A percentile compares a stretch with the other conserved stretches of the same genome.
phyloP scores from a whole-genome alignment of 805 yeast genomes.

The Ascoidea rubescens region DNA sequence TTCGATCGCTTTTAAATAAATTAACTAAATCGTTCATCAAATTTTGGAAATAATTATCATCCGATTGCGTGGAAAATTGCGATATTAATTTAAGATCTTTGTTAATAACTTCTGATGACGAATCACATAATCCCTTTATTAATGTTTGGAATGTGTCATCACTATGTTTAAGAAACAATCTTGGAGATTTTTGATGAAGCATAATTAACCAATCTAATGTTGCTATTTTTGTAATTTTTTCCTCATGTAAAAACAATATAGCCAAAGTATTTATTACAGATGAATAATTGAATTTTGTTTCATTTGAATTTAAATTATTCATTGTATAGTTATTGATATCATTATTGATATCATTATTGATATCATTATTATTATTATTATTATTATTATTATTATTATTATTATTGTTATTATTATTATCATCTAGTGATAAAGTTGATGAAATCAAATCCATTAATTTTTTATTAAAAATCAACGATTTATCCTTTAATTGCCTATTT shows the following conservation, averaged over 20 bases:
- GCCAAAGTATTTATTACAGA: slow-evolving; percentile 61
- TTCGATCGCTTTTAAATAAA: slow-evolving; percentile 57
- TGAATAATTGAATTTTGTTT: slow-evolving; percentile 30
- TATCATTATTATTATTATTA: slow-evolving; percentile 14
- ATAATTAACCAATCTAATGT: slow-evolving; percentile 83
- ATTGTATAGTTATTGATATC: background rate
- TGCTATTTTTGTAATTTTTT: slow-evolving; percentile 71
- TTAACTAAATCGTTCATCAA: slow-evolving; percentile 61
- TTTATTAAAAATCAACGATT: slow-evolving; percentile 42
- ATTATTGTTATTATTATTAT: slow-evolving; percentile 14
- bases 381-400: slow-evolving; percentile 15
- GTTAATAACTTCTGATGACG: slow-evolving; percentile 58
- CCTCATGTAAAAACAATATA: slow-evolving; percentile 56
- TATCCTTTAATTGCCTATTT: slow-evolving; percentile 31
- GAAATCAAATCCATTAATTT: slow-evolving; percentile 35
- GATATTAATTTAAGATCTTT: slow-evolving; percentile 62
- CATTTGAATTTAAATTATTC: slow-evolving; percentile 10
- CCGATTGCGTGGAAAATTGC: slow-evolving; percentile 54
- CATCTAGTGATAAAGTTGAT: slow-evolving; percentile 4
- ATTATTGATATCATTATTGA: slow-evolving; percentile 4
- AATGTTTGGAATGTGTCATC: slow-evolving; percentile 65
- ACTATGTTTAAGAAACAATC: slow-evolving; percentile 36
- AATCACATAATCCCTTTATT: slow-evolving; percentile 53
- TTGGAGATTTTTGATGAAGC: slow-evolving; percentile 59
- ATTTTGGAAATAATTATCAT: slow-evolving; percentile 61